A percentile compares a stretch with the other conserved stretches of the same genome.
These are phyloP conservation scores for Trichomonas gallinae DNA, from an alignment of 208 protist species.

Conservation along the genomic window DNA sequence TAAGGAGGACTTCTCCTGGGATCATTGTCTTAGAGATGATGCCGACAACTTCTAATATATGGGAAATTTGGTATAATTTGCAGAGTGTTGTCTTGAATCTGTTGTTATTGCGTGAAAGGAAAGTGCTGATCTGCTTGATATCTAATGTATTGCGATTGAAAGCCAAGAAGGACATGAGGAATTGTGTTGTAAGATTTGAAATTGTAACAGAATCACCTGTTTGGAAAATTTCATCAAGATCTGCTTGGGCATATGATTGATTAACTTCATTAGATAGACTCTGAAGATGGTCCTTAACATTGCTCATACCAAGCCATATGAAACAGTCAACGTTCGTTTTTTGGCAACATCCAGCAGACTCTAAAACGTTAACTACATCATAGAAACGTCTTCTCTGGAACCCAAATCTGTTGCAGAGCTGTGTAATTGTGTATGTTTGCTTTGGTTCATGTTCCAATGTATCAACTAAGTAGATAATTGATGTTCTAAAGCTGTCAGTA, in stretches of 20 bases:
- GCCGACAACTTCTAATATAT: background rate
- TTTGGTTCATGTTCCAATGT: background rate
- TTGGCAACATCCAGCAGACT: background rate
- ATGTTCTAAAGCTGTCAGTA: background rate
- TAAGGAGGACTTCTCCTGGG: background rate
- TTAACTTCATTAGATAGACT: no score
- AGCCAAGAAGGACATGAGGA: background rate
- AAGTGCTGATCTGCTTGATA: background rate
- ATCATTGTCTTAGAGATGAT: background rate
- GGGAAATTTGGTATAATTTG: conserved; percentile 7
- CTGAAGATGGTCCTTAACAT: background rate
- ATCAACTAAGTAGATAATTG: background rate
- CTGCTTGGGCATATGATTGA: background rate
- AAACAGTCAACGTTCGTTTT: background rate
- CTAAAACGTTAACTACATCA: background rate
- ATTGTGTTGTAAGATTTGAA: background rate
- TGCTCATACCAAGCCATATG: background rate
- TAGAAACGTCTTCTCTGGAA: background rate
- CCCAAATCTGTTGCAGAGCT: background rate
- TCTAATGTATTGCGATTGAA: background rate
- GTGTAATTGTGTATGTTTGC: background rate
- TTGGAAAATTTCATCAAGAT: background rate
- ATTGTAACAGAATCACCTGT: background rate
- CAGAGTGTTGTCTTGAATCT: background rate
- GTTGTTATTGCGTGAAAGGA: background rate